Percentiles rank a stretch among this genome's conserved stretches.
phyloP scores from a whole-genome alignment of 2,329 filamentous ascomycete species.

The Cryphonectria naterciae region DNA sequence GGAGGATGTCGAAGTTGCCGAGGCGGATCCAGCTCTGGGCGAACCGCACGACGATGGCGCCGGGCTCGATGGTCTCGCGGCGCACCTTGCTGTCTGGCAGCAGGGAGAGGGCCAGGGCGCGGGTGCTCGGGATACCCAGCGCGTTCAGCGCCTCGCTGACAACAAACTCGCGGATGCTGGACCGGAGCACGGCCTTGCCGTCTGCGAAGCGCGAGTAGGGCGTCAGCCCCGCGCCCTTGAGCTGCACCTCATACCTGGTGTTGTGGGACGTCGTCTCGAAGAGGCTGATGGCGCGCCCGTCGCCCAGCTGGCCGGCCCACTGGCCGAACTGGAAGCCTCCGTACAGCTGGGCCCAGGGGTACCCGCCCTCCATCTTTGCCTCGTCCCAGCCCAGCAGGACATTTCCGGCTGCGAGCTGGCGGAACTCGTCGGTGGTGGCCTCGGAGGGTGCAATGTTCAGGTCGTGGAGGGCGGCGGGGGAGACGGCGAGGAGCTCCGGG shows the following conservation, averaged over 20 bases:
- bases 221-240: constrained; percentile 92
- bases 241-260: constrained; percentile 81
- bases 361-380: constrained; percentile 68
- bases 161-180: constrained; percentile 91
- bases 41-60: constrained; percentile 89
- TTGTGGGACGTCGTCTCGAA: constrained; percentile 77
- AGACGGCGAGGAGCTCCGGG: constrained; percentile 81
- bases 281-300: constrained; percentile 90
- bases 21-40: constrained; percentile 90
- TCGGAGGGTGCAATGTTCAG: constrained; percentile 75
- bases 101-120: constrained; percentile 81
- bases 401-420: constrained; percentile 79
- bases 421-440: constrained; percentile 73
- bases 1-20: constrained; percentile 93
- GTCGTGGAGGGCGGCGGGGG: constrained; percentile 76
- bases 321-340: constrained; percentile 81
- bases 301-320: constrained; percentile 95
- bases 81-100: constrained; percentile 73
- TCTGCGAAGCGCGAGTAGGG: constrained; percentile 97
- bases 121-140: constrained; percentile 81
- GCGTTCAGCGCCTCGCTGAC: constrained; percentile 89
- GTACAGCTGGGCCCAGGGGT: constrained; percentile 98
- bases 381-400: constrained; percentile 79
- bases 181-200: constrained; percentile 89
- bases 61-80: constrained; percentile 76